Evolutionary conservation across 2,329 filamentous ascomycete species (phyloP).

Genomic region (Fusarium sp.): DNA sequence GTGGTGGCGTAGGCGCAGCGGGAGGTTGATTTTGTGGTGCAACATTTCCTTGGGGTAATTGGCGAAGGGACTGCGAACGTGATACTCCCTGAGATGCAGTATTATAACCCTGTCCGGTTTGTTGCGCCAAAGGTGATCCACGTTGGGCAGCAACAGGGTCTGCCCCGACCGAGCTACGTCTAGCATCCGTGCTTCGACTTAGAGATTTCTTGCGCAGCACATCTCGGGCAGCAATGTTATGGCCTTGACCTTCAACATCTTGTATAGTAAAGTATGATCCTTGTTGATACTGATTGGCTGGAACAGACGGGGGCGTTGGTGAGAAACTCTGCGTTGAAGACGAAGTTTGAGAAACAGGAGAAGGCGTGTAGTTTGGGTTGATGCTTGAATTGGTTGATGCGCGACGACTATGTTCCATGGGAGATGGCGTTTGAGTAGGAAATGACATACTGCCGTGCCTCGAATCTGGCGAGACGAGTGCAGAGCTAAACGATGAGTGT

Average conservation of each 20-base stretch:
- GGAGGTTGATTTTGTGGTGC: constrained; percentile 16
- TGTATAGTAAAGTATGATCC: constrained; percentile 38
- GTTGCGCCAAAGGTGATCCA: constrained; percentile 26
- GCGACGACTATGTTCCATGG: constrained; percentile 42
- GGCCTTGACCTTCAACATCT: constrained; percentile 35
- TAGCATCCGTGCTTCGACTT: constrained; percentile 33
- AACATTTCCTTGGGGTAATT: constrained; percentile 24
- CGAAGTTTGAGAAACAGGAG: constrained; percentile 41
- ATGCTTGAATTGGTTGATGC: constrained; percentile 34
- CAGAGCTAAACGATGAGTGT: constrained; percentile 44
- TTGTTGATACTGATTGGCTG: constrained; percentile 25
- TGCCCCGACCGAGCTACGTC: constrained; percentile 38
- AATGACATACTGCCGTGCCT: constrained; percentile 45
- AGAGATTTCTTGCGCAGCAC: constrained; percentile 41
- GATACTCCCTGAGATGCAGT: constrained; percentile 6
- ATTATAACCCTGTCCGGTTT: constrained; percentile 7
- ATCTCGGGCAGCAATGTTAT: constrained; percentile 39
- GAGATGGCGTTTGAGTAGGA: constrained; percentile 47
- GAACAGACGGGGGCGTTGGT: constrained; percentile 31
- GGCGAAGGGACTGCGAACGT: constrained; percentile 27
- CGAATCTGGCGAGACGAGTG: constrained; percentile 46
- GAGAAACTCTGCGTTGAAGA: constrained; percentile 28
- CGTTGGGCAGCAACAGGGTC: constrained; percentile 25
- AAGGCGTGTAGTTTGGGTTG: constrained; percentile 37
- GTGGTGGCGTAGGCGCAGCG: constrained; percentile 12